Conservation (phyloP, 306 rosid genomes). For the Alnus rubra region DNA sequence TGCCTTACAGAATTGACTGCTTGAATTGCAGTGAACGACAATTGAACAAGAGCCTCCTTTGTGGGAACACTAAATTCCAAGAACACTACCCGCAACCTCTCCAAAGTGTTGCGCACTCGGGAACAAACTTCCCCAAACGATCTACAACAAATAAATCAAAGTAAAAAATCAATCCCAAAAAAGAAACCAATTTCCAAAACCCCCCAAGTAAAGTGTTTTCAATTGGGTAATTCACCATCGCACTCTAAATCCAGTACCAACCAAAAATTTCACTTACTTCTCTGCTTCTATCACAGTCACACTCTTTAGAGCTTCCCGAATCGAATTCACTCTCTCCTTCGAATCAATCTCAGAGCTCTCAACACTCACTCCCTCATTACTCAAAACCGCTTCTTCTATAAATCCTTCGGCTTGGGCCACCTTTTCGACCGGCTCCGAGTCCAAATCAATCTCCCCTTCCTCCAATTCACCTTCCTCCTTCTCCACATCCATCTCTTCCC, state of each 20-base stretch:
- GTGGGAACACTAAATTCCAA: conserved; percentile 33
- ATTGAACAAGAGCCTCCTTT: conserved; percentile 50
- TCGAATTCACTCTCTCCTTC: conserved; percentile 30
- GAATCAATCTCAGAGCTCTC: conserved; percentile 34
- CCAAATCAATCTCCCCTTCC: conserved; percentile 99
- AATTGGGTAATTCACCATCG: conserved; percentile 10
- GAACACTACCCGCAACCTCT: conserved; percentile 45
- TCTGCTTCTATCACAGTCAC: conserved; percentile 55
- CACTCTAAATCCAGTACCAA: conserved; percentile 24
- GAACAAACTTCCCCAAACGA: conserved; percentile 64
- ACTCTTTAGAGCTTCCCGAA: conserved; percentile 49
- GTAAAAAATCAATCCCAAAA: conserved; percentile 13
- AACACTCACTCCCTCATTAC: conserved; percentile 17
- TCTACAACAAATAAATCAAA: conserved; percentile 54
- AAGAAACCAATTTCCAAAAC: conserved; percentile 4
- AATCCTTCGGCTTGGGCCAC: not conserved
- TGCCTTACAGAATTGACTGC: conserved; percentile 66
- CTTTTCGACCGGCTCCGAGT: conserved; percentile 42
- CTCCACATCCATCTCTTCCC: conserved; percentile 55
- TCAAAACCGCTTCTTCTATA: conserved; percentile 4
- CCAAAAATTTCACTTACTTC: conserved; percentile 52
- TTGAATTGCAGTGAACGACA: conserved; percentile 48
- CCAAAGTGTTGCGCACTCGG: conserved; percentile 44
- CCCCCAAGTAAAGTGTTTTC: not conserved
- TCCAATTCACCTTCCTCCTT: conserved; percentile 95